phyloP scores from a whole-genome alignment of 225 moss, liverwort and hornwort genomes.

The Thuidium tamariscinum region DNA sequence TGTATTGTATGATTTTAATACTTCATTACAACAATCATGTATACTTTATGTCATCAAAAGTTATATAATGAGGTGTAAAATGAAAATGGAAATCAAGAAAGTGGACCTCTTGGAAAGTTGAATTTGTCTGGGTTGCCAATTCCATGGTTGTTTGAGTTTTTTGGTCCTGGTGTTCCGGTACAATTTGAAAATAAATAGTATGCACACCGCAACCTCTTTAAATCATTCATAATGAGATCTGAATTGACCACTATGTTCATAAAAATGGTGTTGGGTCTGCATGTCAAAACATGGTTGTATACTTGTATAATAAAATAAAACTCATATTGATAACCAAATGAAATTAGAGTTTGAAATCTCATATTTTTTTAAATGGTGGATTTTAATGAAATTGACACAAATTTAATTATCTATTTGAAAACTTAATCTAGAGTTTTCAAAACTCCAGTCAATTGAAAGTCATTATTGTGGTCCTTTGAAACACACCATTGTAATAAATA shows the following conservation, averaged over 20 bases:
- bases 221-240: conserved; percentile 3
- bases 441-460: neutral
- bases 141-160: neutral
- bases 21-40: neutral
- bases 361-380: neutral
- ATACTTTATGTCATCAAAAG: neutral
- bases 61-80: neutral
- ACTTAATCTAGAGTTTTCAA: neutral
- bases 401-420: neutral
- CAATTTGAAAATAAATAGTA: conserved; percentile 5
- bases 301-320: neutral
- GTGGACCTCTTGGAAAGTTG: neutral
- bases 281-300: neutral
- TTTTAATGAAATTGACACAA: neutral
- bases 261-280: neutral
- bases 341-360: neutral
- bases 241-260: neutral
- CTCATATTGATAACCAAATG: neutral
- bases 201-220: neutral
- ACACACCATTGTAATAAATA: neutral
- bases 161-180: conserved; percentile 10
- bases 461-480: fast-evolving
- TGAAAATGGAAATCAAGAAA: neutral
- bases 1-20: neutral
- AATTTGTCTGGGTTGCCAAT: conserved; percentile 22